These are phyloP conservation scores for Triticum monococcum DNA, from an alignment of 176 grass and related monocot genomes.

Conservation along the genomic window DNA sequence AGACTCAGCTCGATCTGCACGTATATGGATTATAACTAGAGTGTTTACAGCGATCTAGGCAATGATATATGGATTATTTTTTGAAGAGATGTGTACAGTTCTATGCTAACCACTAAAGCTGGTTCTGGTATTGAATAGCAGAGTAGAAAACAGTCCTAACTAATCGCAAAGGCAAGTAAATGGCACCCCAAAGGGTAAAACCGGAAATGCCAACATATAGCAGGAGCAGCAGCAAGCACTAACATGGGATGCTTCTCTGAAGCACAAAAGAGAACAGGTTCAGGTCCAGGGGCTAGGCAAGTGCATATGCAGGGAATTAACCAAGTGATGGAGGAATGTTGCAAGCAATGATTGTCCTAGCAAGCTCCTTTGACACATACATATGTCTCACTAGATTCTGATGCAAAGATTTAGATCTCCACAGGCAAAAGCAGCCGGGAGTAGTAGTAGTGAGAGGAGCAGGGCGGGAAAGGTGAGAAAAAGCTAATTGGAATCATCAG, in stretches of 20 bases:
- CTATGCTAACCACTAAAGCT: neutral
- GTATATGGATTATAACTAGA: neutral
- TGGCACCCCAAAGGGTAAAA: constrained; percentile 2
- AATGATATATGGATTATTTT: neutral
- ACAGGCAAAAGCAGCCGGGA: constrained; percentile 43
- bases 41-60: neutral
- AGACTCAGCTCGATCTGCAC: neutral
- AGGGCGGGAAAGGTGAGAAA: constrained; percentile 39
- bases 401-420: constrained; percentile 67
- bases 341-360: constrained; percentile 63
- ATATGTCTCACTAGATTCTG: constrained; percentile 58
- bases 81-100: neutral
- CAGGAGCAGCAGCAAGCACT: constrained; percentile 16
- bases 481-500: constrained; percentile 63
- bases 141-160: neutral
- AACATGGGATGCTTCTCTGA: constrained; percentile 41
- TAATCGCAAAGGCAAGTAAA: neutral
- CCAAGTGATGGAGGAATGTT: constrained; percentile 60
- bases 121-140: neutral
- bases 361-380: constrained; percentile 41
- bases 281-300: constrained; percentile 13
- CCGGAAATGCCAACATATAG: constrained; percentile 20
- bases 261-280: constrained; percentile 25
- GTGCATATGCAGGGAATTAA: constrained; percentile 56
- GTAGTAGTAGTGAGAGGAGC: constrained; percentile 29